Evolutionary conservation across 1,139 yeast genomes (phyloP).

Genomic region (Geotrichum reessii): DNA sequence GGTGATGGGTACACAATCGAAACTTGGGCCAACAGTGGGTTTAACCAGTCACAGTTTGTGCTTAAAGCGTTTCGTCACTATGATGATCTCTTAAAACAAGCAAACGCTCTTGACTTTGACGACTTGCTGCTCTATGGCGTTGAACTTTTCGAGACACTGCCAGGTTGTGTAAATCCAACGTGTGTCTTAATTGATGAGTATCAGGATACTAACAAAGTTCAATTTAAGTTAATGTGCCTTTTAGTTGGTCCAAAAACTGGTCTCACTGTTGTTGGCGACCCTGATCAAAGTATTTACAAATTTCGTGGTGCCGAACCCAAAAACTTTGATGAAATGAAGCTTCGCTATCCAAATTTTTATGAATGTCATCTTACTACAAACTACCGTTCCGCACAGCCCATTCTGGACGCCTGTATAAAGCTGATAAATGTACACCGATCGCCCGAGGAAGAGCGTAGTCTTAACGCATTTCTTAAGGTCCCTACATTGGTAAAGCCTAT

Average conservation of each 20-base stretch:
- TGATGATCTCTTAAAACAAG: slow-evolving; percentile 1
- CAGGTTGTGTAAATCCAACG: slow-evolving; percentile 43
- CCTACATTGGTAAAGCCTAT: slow-evolving; percentile 21
- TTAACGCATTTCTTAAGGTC: not conserved
- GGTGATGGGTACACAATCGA: slow-evolving; percentile 6
- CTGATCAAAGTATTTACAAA: slow-evolving; percentile 87
- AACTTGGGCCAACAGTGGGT: slow-evolving; percentile 6
- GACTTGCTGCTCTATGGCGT: slow-evolving; percentile 62
- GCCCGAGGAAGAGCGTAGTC: slow-evolving; percentile 18
- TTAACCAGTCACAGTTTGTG: not conserved
- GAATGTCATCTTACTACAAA: slow-evolving; percentile 55
- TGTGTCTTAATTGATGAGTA: slow-evolving; percentile 86
- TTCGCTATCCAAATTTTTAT: slow-evolving; percentile 39
- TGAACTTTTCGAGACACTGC: slow-evolving; percentile 43
- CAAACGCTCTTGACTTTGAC: slow-evolving; percentile 40
- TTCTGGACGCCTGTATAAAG: slow-evolving; percentile 58
- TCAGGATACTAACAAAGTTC: slow-evolving; percentile 83
- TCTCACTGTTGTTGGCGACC: slow-evolving; percentile 83
- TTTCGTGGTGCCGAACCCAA: slow-evolving; percentile 62
- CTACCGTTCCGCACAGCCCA: slow-evolving; percentile 71
- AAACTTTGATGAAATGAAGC: slow-evolving; percentile 59
- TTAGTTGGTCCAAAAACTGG: slow-evolving; percentile 43
- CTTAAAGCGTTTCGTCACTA: slow-evolving; percentile 6
- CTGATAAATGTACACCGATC: slow-evolving; percentile 58
- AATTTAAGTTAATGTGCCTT: slow-evolving; percentile 58